Evolutionary conservation across 169 alveolate species (phyloP).

Genomic region (Babesia caballi): DNA sequence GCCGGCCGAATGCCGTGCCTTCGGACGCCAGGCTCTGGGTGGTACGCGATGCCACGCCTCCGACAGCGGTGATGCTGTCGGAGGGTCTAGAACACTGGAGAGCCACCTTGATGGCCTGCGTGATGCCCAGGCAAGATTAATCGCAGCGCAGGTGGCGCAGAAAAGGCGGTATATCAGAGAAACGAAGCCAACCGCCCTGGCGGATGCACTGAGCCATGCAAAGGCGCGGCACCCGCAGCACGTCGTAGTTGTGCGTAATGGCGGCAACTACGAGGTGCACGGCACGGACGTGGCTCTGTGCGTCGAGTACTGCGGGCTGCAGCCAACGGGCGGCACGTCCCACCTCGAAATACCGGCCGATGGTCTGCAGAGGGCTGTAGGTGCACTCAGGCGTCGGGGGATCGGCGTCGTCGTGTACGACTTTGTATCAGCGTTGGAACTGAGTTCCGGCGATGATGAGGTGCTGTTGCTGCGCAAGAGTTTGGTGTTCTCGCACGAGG

Average conservation of each 20-base stretch:
- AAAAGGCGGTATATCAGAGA: neutral
- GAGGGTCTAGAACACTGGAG: neutral
- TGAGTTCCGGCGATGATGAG: neutral
- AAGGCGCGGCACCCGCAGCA: conserved; percentile 58
- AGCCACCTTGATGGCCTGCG: neutral
- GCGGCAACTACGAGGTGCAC: conserved; percentile 66
- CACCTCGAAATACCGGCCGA: conserved; percentile 29
- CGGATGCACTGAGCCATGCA: conserved; percentile 61
- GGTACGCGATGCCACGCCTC: neutral
- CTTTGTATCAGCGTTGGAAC: conserved; percentile 14
- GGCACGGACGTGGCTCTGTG: conserved; percentile 72
- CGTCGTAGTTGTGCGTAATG: conserved; percentile 62
- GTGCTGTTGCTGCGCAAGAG: neutral
- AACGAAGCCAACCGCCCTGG: neutral
- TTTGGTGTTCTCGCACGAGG: conserved; percentile 16
- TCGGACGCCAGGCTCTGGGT: neutral
- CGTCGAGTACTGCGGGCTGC: conserved; percentile 57
- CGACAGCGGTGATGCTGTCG: neutral
- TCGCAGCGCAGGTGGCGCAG: conserved; percentile 25
- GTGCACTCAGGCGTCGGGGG: conserved; percentile 2
- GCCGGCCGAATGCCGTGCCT: neutral
- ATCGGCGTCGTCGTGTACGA: conserved; percentile 31
- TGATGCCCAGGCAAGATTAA: neutral
- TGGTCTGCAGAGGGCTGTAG: neutral
- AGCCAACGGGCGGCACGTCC: conserved; percentile 28